Evolutionary conservation across 2,329 filamentous ascomycete genomes (phyloP).

Genomic region (Aspergillus calidoustus): DNA sequence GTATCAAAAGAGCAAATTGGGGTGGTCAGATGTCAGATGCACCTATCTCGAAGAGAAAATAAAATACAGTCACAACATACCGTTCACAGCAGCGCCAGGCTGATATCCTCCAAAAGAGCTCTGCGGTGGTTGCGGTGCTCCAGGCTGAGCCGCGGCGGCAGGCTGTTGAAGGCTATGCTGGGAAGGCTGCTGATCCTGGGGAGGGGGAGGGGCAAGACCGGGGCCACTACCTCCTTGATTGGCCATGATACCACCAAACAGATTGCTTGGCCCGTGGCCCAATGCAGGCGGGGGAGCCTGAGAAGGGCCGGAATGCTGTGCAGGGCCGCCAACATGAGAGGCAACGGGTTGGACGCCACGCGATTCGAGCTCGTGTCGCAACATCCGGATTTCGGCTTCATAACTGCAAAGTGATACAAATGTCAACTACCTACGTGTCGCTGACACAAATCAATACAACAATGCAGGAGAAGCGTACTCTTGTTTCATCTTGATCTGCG

Average conservation of each 20-base stretch:
- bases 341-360: slow-evolving; percentile 67
- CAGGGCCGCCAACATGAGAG: slow-evolving; percentile 72
- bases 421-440: neutral
- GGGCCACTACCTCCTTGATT: slow-evolving; percentile 84
- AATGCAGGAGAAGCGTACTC: slow-evolving; percentile 66
- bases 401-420: slow-evolving; percentile 63
- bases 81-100: slow-evolving; percentile 66
- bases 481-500: slow-evolving; percentile 83
- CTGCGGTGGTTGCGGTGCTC: slow-evolving; percentile 73
- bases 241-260: slow-evolving; percentile 96
- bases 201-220: slow-evolving; percentile 76
- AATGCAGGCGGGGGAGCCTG: slow-evolving; percentile 85
- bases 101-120: slow-evolving; percentile 74
- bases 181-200: slow-evolving; percentile 65
- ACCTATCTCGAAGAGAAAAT: slow-evolving; percentile 8
- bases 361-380: slow-evolving; percentile 85
- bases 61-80: slow-evolving; percentile 49
- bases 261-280: slow-evolving; percentile 82
- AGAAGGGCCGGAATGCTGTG: slow-evolving; percentile 77
- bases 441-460: neutral
- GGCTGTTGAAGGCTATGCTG: slow-evolving; percentile 65
- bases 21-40: slow-evolving; percentile 55
- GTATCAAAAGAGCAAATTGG: slow-evolving; percentile 16
- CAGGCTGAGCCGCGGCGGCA: slow-evolving; percentile 58
- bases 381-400: slow-evolving; percentile 83